A percentile compares a stretch with the other conserved stretches of the same genome.
These are phyloP conservation scores for Pythium dissimile DNA, from an alignment of 352 stramenopile genomes.

Conservation along the genomic window DNA sequence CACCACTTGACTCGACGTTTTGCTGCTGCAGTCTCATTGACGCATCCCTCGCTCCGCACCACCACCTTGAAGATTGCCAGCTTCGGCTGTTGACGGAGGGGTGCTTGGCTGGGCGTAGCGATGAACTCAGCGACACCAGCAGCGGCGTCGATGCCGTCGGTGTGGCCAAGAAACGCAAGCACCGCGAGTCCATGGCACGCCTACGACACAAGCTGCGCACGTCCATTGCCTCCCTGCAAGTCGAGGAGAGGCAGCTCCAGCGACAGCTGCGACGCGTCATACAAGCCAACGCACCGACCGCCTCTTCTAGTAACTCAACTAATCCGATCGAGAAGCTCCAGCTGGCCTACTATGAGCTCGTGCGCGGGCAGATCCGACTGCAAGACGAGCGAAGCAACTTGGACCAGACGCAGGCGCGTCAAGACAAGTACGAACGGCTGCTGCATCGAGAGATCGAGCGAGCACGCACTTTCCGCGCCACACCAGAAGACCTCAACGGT, in stretches of 20 bases:
- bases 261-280: not conserved
- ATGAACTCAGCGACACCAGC: not conserved
- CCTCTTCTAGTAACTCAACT: too few species aligned
- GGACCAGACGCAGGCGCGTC: not conserved
- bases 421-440: not conserved
- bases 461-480: not conserved
- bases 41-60: not conserved
- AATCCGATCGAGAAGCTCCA: not conserved
- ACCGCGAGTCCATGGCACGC: constrained; percentile 12
- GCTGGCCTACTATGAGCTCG: not conserved
- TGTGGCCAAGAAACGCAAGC: not conserved
- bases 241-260: constrained; percentile 7
- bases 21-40: constrained; percentile 6
- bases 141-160: not conserved
- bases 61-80: constrained; percentile 7
- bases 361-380: not conserved
- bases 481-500: not conserved
- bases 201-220: not conserved
- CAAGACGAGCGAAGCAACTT: not conserved
- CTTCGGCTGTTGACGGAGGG: not conserved
- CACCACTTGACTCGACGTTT: not conserved
- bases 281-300: too few species aligned
- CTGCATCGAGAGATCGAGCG: not conserved
- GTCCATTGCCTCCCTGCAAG: not conserved
- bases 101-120: not conserved